Conservation (phyloP, 768 basidiomycete genomes). For the Lentinus tigrinus region DNA sequence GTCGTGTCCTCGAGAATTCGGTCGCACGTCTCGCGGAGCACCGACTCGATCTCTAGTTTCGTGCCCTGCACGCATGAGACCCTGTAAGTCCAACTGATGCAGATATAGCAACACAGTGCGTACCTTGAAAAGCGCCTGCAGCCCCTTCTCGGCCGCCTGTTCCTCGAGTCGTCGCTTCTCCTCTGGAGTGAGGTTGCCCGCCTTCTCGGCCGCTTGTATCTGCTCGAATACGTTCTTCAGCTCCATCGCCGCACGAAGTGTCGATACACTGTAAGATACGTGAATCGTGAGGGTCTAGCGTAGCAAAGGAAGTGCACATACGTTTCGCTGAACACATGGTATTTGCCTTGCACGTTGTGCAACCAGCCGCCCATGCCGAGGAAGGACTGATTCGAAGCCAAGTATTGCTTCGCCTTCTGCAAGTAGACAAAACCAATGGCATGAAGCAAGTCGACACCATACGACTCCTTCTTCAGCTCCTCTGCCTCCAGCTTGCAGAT, state of each 20-base stretch:
- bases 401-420: constrained; percentile 79
- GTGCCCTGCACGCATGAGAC: constrained; percentile 58
- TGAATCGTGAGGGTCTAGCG: background rate
- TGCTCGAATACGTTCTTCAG: constrained; percentile 90
- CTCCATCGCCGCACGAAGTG: constrained; percentile 82
- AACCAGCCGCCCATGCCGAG: constrained; percentile 91
- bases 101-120: background rate
- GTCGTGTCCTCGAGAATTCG: constrained; percentile 62
- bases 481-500: constrained; percentile 83
- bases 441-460: constrained; percentile 83
- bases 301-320: constrained; percentile 44
- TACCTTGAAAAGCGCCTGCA: constrained; percentile 90
- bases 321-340: constrained; percentile 93
- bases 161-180: constrained; percentile 85
- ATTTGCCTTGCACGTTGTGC: constrained; percentile 89
- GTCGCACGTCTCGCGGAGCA: constrained; percentile 87
- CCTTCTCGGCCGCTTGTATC: constrained; percentile 86
- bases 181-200: constrained; percentile 74
- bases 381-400: constrained; percentile 66
- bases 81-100: background rate
- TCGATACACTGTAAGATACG: constrained; percentile 60
- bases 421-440: constrained; percentile 84
- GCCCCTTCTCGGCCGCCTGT: constrained; percentile 89
- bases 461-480: constrained; percentile 85
- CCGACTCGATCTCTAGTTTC: constrained; percentile 88